phyloP scores from a whole-genome alignment of 495 filamentous ascomycete genomes.

The Neurospora pannonica region DNA sequence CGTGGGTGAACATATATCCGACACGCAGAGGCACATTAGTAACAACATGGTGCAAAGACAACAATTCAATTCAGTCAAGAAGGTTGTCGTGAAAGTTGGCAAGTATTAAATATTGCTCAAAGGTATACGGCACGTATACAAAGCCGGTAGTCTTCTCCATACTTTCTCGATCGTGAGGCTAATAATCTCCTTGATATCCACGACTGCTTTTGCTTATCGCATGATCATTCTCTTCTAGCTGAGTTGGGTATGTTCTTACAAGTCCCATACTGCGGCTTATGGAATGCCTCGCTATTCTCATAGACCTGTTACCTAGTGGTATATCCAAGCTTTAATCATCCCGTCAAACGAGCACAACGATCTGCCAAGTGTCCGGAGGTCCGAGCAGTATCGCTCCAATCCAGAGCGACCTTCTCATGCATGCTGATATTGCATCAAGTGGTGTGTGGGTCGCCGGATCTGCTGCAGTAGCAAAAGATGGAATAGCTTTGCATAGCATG shows the following conservation, averaged over 20 bases:
- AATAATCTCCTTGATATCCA: not conserved
- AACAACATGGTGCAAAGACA: not conserved
- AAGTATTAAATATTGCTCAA: not conserved
- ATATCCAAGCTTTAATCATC: not conserved
- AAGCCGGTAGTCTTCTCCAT: not conserved
- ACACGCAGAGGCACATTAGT: not conserved
- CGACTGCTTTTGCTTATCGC: not conserved
- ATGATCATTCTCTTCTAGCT: not conserved
- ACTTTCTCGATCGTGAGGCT: not conserved
- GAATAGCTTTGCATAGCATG: not conserved
- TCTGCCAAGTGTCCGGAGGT: not conserved
- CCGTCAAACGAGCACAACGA: not conserved
- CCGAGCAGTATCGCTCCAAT: not conserved
- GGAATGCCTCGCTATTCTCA: not conserved
- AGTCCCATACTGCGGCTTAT: not conserved
- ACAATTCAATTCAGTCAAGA: not conserved
- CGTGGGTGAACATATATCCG: not conserved
- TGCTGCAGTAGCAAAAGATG: not conserved
- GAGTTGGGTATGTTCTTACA: not conserved
- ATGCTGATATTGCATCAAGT: not conserved
- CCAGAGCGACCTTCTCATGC: not conserved
- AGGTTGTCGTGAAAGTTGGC: not conserved
- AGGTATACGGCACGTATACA: not conserved
- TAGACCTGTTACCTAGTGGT: not conserved
- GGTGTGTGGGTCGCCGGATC: not conserved